phyloP scores from a whole-genome alignment of 1,284 basidiomycete species.

The Macrocybe sp. region DNA sequence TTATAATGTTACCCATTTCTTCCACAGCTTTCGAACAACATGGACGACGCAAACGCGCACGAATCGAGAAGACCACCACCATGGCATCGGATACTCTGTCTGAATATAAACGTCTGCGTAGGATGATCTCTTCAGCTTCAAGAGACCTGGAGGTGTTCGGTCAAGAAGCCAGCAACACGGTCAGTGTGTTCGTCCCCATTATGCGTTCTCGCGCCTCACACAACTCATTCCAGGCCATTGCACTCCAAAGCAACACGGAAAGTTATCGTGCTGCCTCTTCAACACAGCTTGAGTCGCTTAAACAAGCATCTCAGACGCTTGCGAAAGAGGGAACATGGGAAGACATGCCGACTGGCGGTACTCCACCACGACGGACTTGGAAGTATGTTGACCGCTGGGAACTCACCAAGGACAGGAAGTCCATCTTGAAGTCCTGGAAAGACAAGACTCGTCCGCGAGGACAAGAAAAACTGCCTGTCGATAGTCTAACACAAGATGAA shows the following conservation, averaged over 20 bases:
- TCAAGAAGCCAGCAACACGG: constrained; percentile 42
- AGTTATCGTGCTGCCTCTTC: constrained; percentile 35
- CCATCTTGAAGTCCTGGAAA: constrained; percentile 48
- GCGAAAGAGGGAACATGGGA: constrained; percentile 54
- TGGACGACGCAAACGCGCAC: constrained; percentile 58
- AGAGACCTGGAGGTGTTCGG: constrained; percentile 44
- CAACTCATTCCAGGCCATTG: constrained; percentile 28
- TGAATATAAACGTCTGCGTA: constrained; percentile 45
- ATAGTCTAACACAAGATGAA: constrained; percentile 12
- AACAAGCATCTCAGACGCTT: constrained; percentile 46
- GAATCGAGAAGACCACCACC: constrained; percentile 51
- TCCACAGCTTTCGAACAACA: constrained; percentile 54
- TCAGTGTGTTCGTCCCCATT: constrained; percentile 22
- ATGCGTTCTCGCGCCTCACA: too few relatives aligned
- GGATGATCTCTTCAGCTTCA: constrained; percentile 44
- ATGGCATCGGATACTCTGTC: constrained; percentile 47
- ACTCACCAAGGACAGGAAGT: constrained; percentile 55
- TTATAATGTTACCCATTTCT: constrained; percentile 6
- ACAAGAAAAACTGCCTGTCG: too few relatives aligned
- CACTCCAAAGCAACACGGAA: constrained; percentile 33
- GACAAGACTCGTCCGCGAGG: constrained; percentile 20
- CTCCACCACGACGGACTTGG: constrained; percentile 69
- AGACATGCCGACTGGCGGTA: constrained; percentile 61
- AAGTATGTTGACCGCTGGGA: constrained; percentile 66
- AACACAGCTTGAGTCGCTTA: constrained; percentile 41